Evolutionary conservation across 2,329 filamentous ascomycete species (phyloP).

Genomic region (Colletotrichum chrysophilum): DNA sequence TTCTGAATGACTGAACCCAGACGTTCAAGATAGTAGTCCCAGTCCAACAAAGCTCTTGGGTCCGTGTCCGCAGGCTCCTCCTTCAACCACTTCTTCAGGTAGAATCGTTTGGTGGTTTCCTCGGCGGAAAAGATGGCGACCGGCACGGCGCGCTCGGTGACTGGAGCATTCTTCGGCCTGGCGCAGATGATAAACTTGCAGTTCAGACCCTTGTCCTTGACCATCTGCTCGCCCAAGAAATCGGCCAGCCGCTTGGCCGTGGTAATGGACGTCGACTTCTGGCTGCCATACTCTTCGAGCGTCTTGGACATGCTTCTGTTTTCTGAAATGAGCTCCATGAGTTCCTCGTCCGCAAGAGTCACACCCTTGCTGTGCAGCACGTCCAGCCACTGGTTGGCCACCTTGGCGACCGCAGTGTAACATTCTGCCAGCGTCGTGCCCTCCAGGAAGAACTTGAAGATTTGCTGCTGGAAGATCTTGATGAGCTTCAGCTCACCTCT

Average conservation of each 20-base stretch:
- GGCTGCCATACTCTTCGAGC: conserved; percentile 90
- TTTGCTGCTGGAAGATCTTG: conserved; percentile 99
- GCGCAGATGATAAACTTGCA: conserved; percentile 99
- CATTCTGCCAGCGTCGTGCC: conserved; percentile 87
- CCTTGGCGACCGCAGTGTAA: conserved; percentile 89
- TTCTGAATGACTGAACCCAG: conserved; percentile 98
- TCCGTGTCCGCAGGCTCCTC: conserved; percentile 93
- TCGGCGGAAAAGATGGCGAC: conserved; percentile 98
- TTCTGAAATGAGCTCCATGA: conserved; percentile 99
- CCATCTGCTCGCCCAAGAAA: conserved; percentile 97
- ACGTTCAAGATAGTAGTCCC: conserved; percentile 96
- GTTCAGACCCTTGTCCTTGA: conserved; percentile 98
- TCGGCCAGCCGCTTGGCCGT: conserved; percentile 94
- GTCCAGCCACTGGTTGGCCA: conserved; percentile 96
- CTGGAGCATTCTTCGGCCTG: conserved; percentile 83
- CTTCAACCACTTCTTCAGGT: conserved; percentile 93
- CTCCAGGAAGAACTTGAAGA: conserved; percentile 99
- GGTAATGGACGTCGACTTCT: conserved; percentile 99
- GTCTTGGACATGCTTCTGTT: conserved; percentile 99
- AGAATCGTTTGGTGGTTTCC: conserved; percentile 83
- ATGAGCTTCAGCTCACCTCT: conserved; percentile 98
- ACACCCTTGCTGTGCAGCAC: conserved; percentile 88
- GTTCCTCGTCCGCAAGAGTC: conserved; percentile 92
- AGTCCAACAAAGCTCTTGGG: conserved; percentile 88
- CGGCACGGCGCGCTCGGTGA: conserved; percentile 92